phyloP scores from a whole-genome alignment of 176 grass and related monocot genomes.

The Cenchrus fungigraminus region DNA sequence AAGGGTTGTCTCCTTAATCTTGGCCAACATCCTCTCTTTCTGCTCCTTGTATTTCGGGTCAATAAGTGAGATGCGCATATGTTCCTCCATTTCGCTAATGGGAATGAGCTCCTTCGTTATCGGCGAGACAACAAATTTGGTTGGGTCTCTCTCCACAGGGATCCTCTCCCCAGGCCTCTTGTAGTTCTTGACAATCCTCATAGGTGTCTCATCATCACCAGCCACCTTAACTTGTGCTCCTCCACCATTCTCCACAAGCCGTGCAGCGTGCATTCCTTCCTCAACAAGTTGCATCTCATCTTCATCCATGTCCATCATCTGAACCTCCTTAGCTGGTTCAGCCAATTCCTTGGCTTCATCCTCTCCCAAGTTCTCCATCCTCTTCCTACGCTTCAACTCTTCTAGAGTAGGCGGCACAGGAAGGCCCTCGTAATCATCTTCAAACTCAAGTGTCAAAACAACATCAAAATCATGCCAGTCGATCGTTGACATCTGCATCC shows the following conservation, averaged over 20 bases:
- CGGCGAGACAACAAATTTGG: conserved; percentile 86
- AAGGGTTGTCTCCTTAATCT: conserved; percentile 93
- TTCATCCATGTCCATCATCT: conserved; percentile 83
- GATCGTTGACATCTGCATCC: conserved; percentile 90
- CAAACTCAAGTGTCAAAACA: conserved; percentile 89
- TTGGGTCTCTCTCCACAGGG: conserved; percentile 65
- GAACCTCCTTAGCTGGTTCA: conserved; percentile 74
- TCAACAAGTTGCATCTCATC: conserved; percentile 91
- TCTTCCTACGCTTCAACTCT: conserved; percentile 81
- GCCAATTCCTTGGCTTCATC: conserved; percentile 52
- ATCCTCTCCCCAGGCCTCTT: conserved; percentile 90
- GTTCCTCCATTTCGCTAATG: conserved; percentile 97
- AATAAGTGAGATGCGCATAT: conserved; percentile 97
- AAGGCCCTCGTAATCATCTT: conserved; percentile 69
- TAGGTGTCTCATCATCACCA: conserved; percentile 75
- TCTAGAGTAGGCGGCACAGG: conserved; percentile 74
- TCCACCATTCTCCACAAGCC: conserved; percentile 60
- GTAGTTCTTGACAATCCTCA: conserved; percentile 98
- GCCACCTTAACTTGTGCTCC: conserved; percentile 42
- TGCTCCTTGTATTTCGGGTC: conserved; percentile 99
- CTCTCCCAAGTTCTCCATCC: conserved; percentile 65
- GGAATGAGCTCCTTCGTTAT: conserved; percentile 94
- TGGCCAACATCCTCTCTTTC: conserved; percentile 96
- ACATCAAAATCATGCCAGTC: conserved; percentile 97
- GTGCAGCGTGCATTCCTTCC: conserved; percentile 83